Evolutionary conservation across 768 basidiomycete species (phyloP).

Genomic region (Boletus pseudopeckii): DNA sequence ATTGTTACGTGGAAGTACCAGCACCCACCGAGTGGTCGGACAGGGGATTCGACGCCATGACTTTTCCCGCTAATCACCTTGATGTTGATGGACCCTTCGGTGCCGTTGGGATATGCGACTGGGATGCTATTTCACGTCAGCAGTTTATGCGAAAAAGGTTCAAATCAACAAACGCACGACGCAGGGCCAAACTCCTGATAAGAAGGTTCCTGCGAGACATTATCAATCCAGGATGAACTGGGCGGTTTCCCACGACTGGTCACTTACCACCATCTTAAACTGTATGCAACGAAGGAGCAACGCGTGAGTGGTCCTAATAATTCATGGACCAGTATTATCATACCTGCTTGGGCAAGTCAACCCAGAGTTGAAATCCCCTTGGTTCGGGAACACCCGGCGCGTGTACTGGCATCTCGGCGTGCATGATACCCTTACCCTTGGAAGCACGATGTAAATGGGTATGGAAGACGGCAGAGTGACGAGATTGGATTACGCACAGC

Average conservation of each 20-base stretch:
- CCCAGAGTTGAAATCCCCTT: constrained; percentile 83
- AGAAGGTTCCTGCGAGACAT: constrained; percentile 53
- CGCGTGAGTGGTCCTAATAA: constrained; percentile 13
- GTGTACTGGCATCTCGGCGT: constrained; percentile 88
- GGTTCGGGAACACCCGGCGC: constrained; percentile 65
- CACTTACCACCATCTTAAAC: constrained; percentile 71
- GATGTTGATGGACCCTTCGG: constrained; percentile 63
- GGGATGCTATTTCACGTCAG: constrained; percentile 52
- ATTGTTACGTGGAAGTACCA: constrained; percentile 88
- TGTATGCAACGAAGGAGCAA: constrained; percentile 33
- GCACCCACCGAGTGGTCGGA: constrained; percentile 87
- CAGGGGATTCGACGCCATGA: constrained; percentile 82
- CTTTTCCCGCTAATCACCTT: constrained; percentile 90
- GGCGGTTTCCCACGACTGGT: neutral
- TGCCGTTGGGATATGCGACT: constrained; percentile 66
- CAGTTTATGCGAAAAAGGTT: neutral
- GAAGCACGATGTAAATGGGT: constrained; percentile 1
- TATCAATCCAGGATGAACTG: neutral
- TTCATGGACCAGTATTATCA: constrained; percentile 6
- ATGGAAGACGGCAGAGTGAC: neutral
- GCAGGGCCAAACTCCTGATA: constrained; percentile 79
- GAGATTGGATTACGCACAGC: constrained; percentile 46
- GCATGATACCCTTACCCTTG: constrained; percentile 69
- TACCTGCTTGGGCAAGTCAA: constrained; percentile 73
- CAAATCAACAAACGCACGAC: constrained; percentile 39